Conservation (phyloP, 768 basidiomycete species). For the Tephrocybe sp. region DNA sequence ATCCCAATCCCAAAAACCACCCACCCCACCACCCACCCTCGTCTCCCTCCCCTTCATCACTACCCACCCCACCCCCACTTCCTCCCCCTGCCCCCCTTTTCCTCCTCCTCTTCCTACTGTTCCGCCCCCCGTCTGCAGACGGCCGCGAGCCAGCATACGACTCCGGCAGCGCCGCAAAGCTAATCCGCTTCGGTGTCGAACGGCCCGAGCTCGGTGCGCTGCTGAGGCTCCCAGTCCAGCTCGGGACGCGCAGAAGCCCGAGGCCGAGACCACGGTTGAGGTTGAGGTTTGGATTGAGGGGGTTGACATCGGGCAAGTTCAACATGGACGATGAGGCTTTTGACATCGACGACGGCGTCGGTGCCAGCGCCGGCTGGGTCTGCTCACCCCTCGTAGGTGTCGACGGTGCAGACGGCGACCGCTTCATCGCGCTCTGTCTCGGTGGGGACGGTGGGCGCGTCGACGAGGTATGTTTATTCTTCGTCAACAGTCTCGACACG, state of each 20-base stretch:
- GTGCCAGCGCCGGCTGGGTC: too few species aligned
- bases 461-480: slow-evolving; percentile 52
- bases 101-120: neutral
- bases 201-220: slow-evolving; percentile 46
- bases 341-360: slow-evolving; percentile 23
- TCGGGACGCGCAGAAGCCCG: neutral
- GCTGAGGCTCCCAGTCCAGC: slow-evolving; percentile 17
- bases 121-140: slow-evolving; percentile 10
- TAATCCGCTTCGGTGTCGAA: slow-evolving; percentile 71
- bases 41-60: slow-evolving; percentile 19
- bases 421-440: slow-evolving; percentile 39
- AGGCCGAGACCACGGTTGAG: slow-evolving; percentile 12
- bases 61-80: neutral
- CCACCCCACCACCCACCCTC: slow-evolving; percentile 23
- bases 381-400: too few species aligned
- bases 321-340: slow-evolving; percentile 13
- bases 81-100: slow-evolving; percentile 5
- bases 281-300: too few species aligned
- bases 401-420: slow-evolving; percentile 16
- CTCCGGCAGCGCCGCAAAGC: slow-evolving; percentile 74
- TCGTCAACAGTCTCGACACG: slow-evolving; percentile 74
- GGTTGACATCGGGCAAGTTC: slow-evolving; percentile 28
- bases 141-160: slow-evolving; percentile 42
- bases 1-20: slow-evolving; percentile 7
- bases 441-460: slow-evolving; percentile 65